These are phyloP conservation scores for Chlamydomonas asymmetrica DNA, from an alignment of 139 green algal species.

Conservation along the genomic window DNA sequence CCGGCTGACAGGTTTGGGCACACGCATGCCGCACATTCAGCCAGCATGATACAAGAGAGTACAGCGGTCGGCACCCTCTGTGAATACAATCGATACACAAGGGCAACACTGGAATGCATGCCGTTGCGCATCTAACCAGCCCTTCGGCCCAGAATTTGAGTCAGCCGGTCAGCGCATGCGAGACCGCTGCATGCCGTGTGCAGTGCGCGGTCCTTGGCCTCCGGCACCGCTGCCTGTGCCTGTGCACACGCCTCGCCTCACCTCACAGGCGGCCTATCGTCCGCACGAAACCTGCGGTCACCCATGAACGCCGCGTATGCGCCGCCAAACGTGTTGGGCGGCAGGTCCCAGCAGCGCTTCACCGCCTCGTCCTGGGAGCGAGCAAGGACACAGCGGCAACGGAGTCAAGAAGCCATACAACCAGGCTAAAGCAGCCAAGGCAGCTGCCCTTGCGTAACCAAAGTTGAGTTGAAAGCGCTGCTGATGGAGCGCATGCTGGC, in stretches of 20 bases:
- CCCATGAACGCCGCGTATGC: conserved; percentile 94
- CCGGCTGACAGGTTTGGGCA: background rate
- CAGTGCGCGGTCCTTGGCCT: background rate
- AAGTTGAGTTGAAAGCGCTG: background rate
- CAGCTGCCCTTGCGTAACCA: background rate
- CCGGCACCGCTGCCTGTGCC: background rate
- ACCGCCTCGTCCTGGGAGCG: conserved; percentile 44
- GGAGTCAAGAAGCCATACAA: background rate
- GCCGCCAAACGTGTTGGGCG: conserved; percentile 77
- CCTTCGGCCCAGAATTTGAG: background rate
- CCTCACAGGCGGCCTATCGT: conserved; percentile 84
- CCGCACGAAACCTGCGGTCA: conserved; percentile 73
- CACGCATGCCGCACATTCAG: too few relatives aligned
- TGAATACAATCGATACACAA: background rate
- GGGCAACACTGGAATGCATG: background rate
- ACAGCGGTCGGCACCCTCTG: too few relatives aligned
- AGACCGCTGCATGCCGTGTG: background rate
- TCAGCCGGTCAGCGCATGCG: background rate
- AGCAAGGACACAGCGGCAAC: background rate
- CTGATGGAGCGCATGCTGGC: background rate
- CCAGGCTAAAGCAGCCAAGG: background rate
- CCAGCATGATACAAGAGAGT: too few relatives aligned
- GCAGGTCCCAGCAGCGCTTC: conserved; percentile 55
- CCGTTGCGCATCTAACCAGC: background rate
- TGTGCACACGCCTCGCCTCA: background rate